Evolutionary conservation across 345 rosid genomes (phyloP).

Genomic region (Eucalyptus guilfoylei): DNA sequence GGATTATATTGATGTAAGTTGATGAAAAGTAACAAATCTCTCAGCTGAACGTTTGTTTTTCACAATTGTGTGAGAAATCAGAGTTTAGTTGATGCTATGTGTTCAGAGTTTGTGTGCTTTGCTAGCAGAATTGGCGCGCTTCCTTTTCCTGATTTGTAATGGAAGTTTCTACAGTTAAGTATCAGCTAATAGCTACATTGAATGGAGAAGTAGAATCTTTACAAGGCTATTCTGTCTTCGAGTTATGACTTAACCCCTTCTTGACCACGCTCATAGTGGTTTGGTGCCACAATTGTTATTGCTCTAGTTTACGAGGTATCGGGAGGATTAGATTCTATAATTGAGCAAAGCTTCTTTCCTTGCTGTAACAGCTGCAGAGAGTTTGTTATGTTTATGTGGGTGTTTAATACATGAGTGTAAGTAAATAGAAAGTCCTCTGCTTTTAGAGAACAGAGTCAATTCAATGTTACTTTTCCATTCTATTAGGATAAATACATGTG

Average conservation of each 20-base stretch:
- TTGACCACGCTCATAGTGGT: background rate
- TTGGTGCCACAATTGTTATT: too few relatives aligned
- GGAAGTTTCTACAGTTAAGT: background rate
- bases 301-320: background rate
- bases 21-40: background rate
- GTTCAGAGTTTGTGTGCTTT: background rate
- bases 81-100: background rate
- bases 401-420: background rate
- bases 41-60: background rate
- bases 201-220: background rate
- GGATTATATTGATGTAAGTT: slow-evolving; percentile 1
- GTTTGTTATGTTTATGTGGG: background rate
- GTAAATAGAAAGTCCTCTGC: background rate
- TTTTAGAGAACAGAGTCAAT: background rate
- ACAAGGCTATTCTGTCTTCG: background rate
- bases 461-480: background rate
- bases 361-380: background rate
- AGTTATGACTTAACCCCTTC: background rate
- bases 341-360: background rate
- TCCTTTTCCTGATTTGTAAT: background rate
- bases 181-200: background rate
- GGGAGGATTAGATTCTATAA: background rate
- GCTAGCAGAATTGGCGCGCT: background rate
- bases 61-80: background rate
- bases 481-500: background rate